Conservation (phyloP, 169 alveolate species). For the Eimeria acervulina region DNA sequence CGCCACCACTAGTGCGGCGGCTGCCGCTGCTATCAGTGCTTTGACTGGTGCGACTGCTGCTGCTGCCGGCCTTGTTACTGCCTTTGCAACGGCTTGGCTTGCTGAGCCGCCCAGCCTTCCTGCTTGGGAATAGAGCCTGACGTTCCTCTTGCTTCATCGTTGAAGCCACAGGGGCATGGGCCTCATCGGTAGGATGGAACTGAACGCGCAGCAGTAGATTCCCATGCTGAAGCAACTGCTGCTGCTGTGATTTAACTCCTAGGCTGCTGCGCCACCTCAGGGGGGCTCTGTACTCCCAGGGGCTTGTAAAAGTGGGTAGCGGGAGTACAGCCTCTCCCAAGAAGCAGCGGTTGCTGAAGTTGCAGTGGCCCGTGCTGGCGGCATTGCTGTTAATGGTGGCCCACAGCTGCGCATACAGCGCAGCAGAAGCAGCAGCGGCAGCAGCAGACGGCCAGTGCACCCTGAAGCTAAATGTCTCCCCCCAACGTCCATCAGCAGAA, state of each 20-base stretch:
- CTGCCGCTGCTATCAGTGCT: conserved; percentile 44
- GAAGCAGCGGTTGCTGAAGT: conserved; percentile 44
- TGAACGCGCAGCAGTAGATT: conserved; percentile 56
- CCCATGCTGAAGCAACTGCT: conserved; percentile 60
- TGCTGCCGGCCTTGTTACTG: not conserved
- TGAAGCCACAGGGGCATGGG: not conserved
- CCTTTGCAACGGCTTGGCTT: not conserved
- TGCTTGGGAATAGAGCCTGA: not conserved
- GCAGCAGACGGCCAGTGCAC: conserved; percentile 77
- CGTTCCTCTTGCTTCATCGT: not conserved
- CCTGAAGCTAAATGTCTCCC: conserved; percentile 37
- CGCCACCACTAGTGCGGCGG: conserved; percentile 6
- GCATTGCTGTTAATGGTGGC: conserved; percentile 24
- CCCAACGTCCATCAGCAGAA: conserved; percentile 53
- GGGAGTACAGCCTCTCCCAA: conserved; percentile 66
- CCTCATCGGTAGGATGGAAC: conserved; percentile 22
- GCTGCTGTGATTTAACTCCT: conserved; percentile 48
- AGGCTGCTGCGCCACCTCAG: conserved; percentile 70
- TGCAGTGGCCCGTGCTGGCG: not conserved
- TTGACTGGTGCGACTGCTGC: conserved; percentile 40
- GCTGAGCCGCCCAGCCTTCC: not conserved
- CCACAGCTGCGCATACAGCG: conserved; percentile 66
- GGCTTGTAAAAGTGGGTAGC: conserved; percentile 58
- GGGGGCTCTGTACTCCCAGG: conserved; percentile 73
- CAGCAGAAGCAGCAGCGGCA: conserved; percentile 65